A percentile compares a stretch with the other conserved stretches of the same genome.
Evolutionary conservation across 179 eudicot species (phyloP).

Genomic region (Drosera spatulata): DNA sequence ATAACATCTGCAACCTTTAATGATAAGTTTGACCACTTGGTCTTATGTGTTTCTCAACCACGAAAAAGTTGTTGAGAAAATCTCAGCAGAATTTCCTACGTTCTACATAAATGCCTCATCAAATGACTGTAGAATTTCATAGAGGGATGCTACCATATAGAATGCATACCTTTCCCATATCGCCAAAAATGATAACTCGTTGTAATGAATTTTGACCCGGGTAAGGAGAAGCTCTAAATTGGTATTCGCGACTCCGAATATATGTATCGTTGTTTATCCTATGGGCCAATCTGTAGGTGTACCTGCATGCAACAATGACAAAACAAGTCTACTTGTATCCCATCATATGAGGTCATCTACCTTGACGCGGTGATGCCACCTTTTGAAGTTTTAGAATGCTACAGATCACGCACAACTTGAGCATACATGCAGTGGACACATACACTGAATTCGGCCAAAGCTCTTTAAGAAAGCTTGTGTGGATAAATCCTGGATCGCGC

Average conservation of each 20-base stretch:
- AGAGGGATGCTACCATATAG: too few species aligned
- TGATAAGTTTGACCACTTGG: too few species aligned
- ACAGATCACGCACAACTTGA: background rate
- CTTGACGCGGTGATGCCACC: background rate
- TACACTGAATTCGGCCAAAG: conserved; percentile 68
- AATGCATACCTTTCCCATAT: conserved; percentile 69
- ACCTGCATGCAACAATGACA: conserved; percentile 24
- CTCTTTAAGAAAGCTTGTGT: conserved; percentile 70
- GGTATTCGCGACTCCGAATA: conserved; percentile 50
- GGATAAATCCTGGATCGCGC: conserved; percentile 85
- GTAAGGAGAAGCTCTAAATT: conserved; percentile 75
- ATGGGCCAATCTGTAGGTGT: conserved; percentile 64
- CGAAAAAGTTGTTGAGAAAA: too few species aligned
- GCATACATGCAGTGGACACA: background rate
- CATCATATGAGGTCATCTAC: background rate
- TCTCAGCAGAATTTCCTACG: too few species aligned
- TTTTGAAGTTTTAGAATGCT: background rate
- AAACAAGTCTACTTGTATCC: background rate
- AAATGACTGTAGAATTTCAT: too few species aligned
- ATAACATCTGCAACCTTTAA: too few species aligned
- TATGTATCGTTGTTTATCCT: conserved; percentile 39
- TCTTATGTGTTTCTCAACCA: too few species aligned
- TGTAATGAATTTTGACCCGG: conserved; percentile 85
- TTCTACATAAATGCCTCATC: too few species aligned
- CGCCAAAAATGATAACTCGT: conserved; percentile 67